phyloP scores from a whole-genome alignment of 192 early-diverging fungal species.

The Entophlyctis luteolus region DNA sequence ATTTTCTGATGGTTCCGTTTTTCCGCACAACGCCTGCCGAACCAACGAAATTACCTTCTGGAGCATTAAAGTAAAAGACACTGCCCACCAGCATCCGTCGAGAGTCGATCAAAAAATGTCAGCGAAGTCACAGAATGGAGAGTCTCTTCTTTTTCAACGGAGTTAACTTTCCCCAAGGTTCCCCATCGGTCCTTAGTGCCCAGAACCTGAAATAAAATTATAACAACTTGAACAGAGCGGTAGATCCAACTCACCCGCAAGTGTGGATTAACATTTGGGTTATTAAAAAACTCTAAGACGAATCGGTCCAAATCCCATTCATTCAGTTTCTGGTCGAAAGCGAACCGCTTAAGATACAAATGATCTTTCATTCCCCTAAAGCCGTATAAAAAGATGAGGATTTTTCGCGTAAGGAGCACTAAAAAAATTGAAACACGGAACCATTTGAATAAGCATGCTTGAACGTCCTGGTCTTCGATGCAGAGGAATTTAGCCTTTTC shows the following conservation, averaged over 20 bases:
- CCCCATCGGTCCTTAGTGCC: conserved; percentile 42
- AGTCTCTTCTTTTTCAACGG: conserved; percentile 34
- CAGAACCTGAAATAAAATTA: conserved; percentile 26
- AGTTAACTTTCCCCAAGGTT: conserved; percentile 36
- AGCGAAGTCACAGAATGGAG: conserved; percentile 38
- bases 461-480: conserved; percentile 36
- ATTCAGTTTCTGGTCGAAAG: conserved; percentile 36
- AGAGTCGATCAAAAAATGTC: conserved; percentile 44
- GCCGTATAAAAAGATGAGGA: not conserved
- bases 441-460: conserved; percentile 49
- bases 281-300: conserved; percentile 45
- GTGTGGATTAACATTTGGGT: conserved; percentile 28
- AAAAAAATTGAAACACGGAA: conserved; percentile 2
- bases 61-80: not conserved
- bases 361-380: conserved; percentile 47
- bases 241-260: conserved; percentile 27
- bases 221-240: not conserved
- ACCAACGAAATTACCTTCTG: not conserved
- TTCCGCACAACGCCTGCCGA: conserved; percentile 32
- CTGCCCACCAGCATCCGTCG: conserved; percentile 8
- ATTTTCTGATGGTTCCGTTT: conserved; percentile 47
- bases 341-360: conserved; percentile 41
- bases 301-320: conserved; percentile 39
- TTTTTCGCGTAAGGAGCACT: not conserved
- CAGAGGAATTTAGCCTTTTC: conserved; percentile 32